Base-by-base conservation (phyloP, 768 basidiomycete genomes). In the Termitomyces sp. region DNA sequence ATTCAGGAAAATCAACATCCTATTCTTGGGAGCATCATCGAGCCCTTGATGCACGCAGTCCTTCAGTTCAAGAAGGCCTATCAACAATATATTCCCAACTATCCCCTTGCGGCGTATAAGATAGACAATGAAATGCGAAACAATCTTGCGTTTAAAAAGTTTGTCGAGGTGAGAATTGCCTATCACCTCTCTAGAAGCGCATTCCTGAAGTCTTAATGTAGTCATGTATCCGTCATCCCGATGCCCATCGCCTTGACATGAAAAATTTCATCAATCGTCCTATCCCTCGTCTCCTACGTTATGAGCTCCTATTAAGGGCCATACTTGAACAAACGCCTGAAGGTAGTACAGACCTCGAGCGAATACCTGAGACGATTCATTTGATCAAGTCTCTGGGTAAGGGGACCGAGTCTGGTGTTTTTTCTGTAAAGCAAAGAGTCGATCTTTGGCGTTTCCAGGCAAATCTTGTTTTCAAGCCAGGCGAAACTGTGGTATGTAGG, bases 41-140 rank as follows among this genome's bases (percentile, higher is more conserved):
- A 90, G 28, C 77, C 92, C 0, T 77, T 97, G 56, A 83, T 92
- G 51, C 87, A 94, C 65, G 91, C 92, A 3, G 91, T 92, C 2
- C 77, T 97, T 56, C 91, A 94, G 59, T 98, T 96, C 78, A 82
- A 90, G 6, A 87, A 91, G 45, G 87, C 88, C 11, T 99, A 99
- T 69, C 83, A 94, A 77, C 88, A 93, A 59, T 98, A 97, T 62
- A 83, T 93, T 58, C 82, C 90, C 17, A 87, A 93, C 71, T 91
- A 94, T 70, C 95, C 95, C 2, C 89, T 92, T 48, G 95, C 94
- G 0, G 87, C 88, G 1, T 88, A 90, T 65, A 74, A 88, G 45
- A 87, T 98, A 53, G 89, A 91, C 55, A 85, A 93, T 34, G 95
- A 96, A 73, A 84, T 88, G 77, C 85, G 77, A 12, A 87, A 80